phyloP scores from a whole-genome alignment of 1,284 basidiomycete species.

The Chalciporus piperatoides region DNA sequence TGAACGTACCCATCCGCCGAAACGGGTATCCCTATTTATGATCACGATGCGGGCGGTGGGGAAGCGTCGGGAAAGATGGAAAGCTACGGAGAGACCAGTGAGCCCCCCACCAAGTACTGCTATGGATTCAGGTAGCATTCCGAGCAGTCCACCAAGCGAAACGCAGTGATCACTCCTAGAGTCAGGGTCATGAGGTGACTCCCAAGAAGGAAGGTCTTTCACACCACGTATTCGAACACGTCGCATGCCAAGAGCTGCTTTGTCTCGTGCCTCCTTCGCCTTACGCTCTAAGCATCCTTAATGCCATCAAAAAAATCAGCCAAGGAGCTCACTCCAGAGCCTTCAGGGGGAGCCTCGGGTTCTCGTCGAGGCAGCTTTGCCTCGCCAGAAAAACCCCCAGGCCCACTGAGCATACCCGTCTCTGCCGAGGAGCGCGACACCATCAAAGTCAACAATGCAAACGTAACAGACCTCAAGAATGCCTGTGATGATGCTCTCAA shows the following conservation, averaged over 20 bases:
- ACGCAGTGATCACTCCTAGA: background rate
- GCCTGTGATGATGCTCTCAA: constrained; percentile 89
- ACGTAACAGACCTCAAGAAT: constrained; percentile 79
- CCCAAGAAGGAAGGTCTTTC: constrained; percentile 19
- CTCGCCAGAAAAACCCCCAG: constrained; percentile 44
- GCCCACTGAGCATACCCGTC: constrained; percentile 50
- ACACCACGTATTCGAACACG: constrained; percentile 26
- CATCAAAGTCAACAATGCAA: constrained; percentile 83
- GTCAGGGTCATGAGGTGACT: background rate
- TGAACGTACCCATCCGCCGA: constrained; percentile 85
- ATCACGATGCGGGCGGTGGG: constrained; percentile 60
- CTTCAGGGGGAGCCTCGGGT: constrained; percentile 7
- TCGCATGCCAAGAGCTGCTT: constrained; percentile 12
- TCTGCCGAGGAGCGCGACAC: constrained; percentile 52
- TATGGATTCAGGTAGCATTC: constrained; percentile 41
- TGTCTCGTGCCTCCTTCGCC: constrained; percentile 3
- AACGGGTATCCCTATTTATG: constrained; percentile 58
- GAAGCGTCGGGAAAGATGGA: constrained; percentile 68
- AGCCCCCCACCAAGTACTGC: constrained; percentile 81
- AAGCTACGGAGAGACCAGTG: constrained; percentile 78
- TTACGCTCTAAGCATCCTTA: background rate
- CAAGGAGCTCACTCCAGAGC: constrained; percentile 14
- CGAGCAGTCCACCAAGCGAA: no score
- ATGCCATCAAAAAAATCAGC: constrained; percentile 24
- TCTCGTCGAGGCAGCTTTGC: constrained; percentile 34